Evolutionary conservation across 1,284 basidiomycete species (phyloP).

Genomic region (Inonotus obliquus): DNA sequence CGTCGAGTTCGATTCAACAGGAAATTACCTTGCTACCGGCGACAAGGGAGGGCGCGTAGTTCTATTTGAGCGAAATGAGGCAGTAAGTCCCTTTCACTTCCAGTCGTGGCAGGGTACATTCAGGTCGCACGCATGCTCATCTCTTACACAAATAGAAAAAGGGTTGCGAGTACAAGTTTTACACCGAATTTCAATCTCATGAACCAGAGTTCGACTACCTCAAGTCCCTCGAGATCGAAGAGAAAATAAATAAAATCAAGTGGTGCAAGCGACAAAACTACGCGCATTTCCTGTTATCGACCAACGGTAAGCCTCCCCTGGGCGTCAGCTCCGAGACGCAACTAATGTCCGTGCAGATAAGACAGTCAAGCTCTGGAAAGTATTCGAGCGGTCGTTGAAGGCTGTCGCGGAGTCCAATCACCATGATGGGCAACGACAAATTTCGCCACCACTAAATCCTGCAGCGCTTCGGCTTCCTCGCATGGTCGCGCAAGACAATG

Average conservation of each 20-base stretch:
- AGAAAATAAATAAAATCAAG: constrained; percentile 99
- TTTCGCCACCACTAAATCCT: constrained; percentile 53
- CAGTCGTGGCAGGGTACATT: not conserved
- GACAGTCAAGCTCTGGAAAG: constrained; percentile 99
- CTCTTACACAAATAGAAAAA: constrained; percentile 70
- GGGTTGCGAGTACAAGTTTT: constrained; percentile 99
- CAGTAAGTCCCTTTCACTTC: constrained; percentile 50
- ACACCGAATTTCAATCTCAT: constrained; percentile 99
- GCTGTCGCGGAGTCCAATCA: constrained; percentile 98
- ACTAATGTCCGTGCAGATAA: constrained; percentile 67
- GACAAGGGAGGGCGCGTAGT: constrained; percentile 99
- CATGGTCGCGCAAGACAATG: constrained; percentile 93
- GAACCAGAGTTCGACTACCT: constrained; percentile 99
- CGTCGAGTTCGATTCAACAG: constrained; percentile 99
- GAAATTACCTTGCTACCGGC: constrained; percentile 98
- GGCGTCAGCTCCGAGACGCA: not conserved
- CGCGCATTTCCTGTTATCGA: constrained; percentile 95
- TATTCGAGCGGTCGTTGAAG: constrained; percentile 96
- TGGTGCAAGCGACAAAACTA: constrained; percentile 99
- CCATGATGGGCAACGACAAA: constrained; percentile 68
- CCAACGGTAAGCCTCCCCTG: constrained; percentile 68
- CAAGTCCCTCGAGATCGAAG: constrained; percentile 99
- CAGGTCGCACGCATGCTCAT: constrained; percentile 18
- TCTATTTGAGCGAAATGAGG: constrained; percentile 97
- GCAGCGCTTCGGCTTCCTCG: constrained; percentile 76